phyloP scores from a whole-genome alignment of 2,329 filamentous ascomycete species.

The Juglanconis sp. region DNA sequence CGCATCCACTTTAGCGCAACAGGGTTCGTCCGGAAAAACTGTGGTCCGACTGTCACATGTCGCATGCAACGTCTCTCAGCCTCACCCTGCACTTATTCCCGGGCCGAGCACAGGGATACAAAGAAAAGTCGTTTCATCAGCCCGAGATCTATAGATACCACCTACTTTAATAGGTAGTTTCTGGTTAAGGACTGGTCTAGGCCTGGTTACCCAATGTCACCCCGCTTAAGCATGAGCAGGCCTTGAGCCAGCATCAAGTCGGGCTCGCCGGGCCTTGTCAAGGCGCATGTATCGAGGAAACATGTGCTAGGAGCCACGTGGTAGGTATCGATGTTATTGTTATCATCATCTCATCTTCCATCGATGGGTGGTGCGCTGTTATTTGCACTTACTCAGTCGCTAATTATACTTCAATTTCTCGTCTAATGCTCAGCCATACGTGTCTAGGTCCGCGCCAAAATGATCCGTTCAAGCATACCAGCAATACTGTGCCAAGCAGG shows the following conservation, averaged over 20 bases:
- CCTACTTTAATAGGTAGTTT: background rate
- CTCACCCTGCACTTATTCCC: background rate
- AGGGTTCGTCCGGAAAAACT: no score
- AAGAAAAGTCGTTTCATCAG: background rate
- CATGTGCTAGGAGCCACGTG: background rate
- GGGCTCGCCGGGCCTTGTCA: no score
- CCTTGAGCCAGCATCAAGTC: background rate
- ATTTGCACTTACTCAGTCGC: no score
- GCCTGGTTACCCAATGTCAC: background rate
- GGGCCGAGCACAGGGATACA: background rate
- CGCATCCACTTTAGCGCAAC: no score
- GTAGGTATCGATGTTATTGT: background rate
- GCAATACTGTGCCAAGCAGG: constrained; percentile 37
- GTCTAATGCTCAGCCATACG: no score
- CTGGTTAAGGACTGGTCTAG: background rate
- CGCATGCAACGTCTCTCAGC: background rate
- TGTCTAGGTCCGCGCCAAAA: no score
- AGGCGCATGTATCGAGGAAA: background rate
- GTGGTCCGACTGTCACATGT: no score
- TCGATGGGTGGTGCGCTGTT: background rate
- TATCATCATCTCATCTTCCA: background rate
- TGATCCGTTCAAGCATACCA: constrained; percentile 16
- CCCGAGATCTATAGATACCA: background rate
- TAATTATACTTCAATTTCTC: no score
- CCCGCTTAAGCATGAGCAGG: no score